Evolutionary conservation across 2,329 filamentous ascomycete species (phyloP).

Genomic region (Ceratocystis papillata): DNA sequence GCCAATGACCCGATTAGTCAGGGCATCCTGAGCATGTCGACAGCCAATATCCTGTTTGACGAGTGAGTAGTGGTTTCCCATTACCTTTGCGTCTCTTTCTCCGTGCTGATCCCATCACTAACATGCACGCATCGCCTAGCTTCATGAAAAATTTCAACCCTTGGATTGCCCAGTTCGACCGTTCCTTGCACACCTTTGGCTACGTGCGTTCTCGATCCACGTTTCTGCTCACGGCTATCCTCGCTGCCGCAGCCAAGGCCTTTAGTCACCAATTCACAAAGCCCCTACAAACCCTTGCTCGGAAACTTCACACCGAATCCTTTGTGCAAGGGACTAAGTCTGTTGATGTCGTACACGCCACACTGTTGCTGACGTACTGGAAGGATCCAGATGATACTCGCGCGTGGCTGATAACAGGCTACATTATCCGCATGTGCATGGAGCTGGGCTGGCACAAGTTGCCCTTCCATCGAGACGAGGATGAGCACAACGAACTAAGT

Average conservation of each 20-base stretch:
- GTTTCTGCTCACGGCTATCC: constrained; percentile 32
- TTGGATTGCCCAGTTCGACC: constrained; percentile 35
- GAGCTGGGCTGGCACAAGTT: constrained; percentile 34
- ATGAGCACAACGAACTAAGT: not conserved
- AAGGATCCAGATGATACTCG: constrained; percentile 36
- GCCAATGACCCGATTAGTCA: constrained; percentile 15
- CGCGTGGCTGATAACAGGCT: constrained; percentile 34
- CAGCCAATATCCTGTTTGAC: constrained; percentile 15
- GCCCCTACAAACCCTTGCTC: constrained; percentile 24
- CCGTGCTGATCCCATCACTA: not conserved
- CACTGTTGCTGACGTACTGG: constrained; percentile 35
- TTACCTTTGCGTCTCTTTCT: not conserved
- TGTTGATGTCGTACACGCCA: constrained; percentile 33
- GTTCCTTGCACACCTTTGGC: constrained; percentile 32
- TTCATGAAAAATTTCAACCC: constrained; percentile 35
- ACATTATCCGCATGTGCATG: constrained; percentile 35
- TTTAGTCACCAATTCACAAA: constrained; percentile 32
- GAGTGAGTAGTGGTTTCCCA: constrained; percentile 12
- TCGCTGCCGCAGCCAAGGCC: constrained; percentile 32
- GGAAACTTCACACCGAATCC: constrained; percentile 29
- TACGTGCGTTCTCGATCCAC: constrained; percentile 32
- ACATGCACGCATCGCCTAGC: constrained; percentile 25
- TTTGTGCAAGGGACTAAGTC: constrained; percentile 33
- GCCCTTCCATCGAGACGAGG: constrained; percentile 21
- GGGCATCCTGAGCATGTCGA: constrained; percentile 8